Evolutionary conservation across 2,329 filamentous ascomycete species (phyloP).

Genomic region (Pyricularia grisea): DNA sequence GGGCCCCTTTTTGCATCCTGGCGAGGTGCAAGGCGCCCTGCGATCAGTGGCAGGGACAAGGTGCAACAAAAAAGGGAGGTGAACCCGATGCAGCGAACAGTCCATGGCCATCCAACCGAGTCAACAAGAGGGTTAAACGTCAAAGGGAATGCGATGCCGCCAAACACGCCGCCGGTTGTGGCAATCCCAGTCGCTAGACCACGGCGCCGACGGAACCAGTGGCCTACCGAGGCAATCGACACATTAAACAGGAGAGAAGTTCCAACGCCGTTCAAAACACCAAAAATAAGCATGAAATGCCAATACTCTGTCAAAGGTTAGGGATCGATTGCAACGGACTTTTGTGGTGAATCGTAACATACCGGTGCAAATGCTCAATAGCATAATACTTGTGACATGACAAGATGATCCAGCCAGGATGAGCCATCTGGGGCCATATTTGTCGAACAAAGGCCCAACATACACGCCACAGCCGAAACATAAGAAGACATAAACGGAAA

Average conservation of each 20-base stretch:
- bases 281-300: constrained; percentile 60
- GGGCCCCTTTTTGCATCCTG: background rate
- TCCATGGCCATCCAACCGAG: background rate
- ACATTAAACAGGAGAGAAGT: constrained; percentile 59
- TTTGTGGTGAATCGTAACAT: constrained; percentile 12
- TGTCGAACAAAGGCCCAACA: constrained; percentile 62
- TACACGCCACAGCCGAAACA: constrained; percentile 62
- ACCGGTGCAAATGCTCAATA: constrained; percentile 49
- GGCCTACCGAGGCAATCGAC: constrained; percentile 51
- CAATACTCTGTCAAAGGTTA: constrained; percentile 39
- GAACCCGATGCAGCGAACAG: background rate
- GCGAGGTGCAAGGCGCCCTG: background rate
- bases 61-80: background rate
- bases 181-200: constrained; percentile 59
- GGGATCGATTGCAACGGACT: background rate
- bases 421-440: constrained; percentile 44
- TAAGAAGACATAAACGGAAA: constrained; percentile 56
- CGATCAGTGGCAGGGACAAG: background rate
- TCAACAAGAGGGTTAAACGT: background rate
- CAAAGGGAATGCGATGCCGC: constrained; percentile 42
- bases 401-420: constrained; percentile 18
- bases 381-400: constrained; percentile 25
- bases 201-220: constrained; percentile 53
- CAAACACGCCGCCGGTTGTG: constrained; percentile 50
- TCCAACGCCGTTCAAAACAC: constrained; percentile 52